Evolutionary conservation across 805 yeast species (phyloP).

Genomic region (Starmerella vaccinii): DNA sequence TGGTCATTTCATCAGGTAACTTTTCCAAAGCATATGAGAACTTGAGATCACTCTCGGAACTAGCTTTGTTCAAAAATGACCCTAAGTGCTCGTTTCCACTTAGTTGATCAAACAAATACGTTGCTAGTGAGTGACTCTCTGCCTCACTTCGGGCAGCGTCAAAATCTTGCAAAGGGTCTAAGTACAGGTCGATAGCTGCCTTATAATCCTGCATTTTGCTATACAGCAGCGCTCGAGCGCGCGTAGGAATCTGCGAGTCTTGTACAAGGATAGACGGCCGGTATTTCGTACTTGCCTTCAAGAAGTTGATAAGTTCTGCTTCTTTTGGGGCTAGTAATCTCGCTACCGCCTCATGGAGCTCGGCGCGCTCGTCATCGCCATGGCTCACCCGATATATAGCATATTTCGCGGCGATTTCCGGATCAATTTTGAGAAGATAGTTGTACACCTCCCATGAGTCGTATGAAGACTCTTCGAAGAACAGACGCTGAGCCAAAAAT

Average conservation of each 20-base stretch:
- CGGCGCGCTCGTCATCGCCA: constrained; percentile 1
- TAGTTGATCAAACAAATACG: constrained; percentile 16
- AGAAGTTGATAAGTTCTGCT: constrained; percentile 1
- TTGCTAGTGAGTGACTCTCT: constrained; percentile 29
- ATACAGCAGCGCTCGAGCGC: constrained; percentile 47
- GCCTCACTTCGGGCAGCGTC: constrained; percentile 55
- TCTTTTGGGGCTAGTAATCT: constrained; percentile 2
- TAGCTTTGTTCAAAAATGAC: constrained; percentile 1
- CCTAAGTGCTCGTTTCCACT: background rate
- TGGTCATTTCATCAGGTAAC: background rate
- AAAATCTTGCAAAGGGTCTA: constrained; percentile 44
- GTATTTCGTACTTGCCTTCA: background rate
- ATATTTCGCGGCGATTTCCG: constrained; percentile 9
- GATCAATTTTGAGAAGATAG: background rate
- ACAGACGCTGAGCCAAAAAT: constrained; percentile 40
- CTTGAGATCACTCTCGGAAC: background rate
- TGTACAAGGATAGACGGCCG: constrained; percentile 6
- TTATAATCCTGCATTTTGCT: constrained; percentile 51
- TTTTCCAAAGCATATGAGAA: background rate
- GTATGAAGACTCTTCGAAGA: constrained; percentile 41
- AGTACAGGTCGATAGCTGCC: constrained; percentile 52
- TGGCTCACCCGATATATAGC: constrained; percentile 6
- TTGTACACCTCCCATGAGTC: constrained; percentile 20
- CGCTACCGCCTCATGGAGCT: constrained; percentile 16
- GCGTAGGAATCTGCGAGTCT: constrained; percentile 3